Evolutionary conservation across 139 green algal species (phyloP), one percentile per base, ranked within the genome.

Genomic region (Chlamydomonas eustigma): DNA sequence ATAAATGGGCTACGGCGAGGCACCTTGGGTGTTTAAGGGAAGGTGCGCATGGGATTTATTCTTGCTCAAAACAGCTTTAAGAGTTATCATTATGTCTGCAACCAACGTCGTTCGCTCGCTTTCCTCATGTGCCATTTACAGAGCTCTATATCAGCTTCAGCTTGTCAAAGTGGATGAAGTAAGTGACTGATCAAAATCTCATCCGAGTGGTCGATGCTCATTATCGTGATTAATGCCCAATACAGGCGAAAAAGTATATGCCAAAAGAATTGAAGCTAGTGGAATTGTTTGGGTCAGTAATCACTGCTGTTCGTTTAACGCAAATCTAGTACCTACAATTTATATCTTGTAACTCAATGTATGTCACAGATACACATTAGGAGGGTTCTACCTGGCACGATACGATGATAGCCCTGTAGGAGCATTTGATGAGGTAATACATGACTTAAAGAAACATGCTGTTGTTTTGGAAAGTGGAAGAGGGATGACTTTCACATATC

Each of bases 391-490:
- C 79, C 83, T 97, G 0, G 94, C 94, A 0, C 84, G 91, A 3
- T 98, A 98, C 78, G 90, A 91, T 66, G 88, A 93, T 81, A 96
- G 89, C 66, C 94, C 94, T 0, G 92, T 90, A 5, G 94, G 94
- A 32, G 69, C 80, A 1, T 97, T 98, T 83, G 92, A 98, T 39
- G 94, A 98, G 86, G 82, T 93, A 32, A 69, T 37, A 58, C n/a
- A n/a, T n/a, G n/a, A n/a, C n/a, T n/a, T n/a, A n/a, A n/a, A n/a
- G n/a, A n/a, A n/a, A n/a, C n/a, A n/a, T n/a, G n/a, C n/a, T n/a
- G n/a, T n/a, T n/a, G n/a, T n/a, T n/a, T n/a, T n/a, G n/a, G n/a
- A n/a, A n/a, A n/a, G n/a, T n/a, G n/a, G n/a, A n/a, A n/a, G n/a
- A n/a, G n/a, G n/a, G n/a, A n/a, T n/a, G n/a, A n/a, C n/a, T n/a